These are phyloP conservation scores for Cystobasidiaceae sp. DNA, from an alignment of 1,284 basidiomycete species.

Conservation along the genomic window DNA sequence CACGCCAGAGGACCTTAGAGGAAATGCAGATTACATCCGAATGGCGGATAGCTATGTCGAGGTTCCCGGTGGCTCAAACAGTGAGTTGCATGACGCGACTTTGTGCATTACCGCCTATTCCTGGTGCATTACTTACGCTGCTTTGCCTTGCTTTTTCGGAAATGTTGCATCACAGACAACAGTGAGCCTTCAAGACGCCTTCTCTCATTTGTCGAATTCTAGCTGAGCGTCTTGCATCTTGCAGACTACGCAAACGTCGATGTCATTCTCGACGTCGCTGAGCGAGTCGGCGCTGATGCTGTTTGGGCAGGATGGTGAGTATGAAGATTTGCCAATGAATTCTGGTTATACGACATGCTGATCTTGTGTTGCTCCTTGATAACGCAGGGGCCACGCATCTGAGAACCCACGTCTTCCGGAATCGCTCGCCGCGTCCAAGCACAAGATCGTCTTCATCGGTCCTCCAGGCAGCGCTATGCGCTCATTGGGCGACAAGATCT, in stretches of 20 bases:
- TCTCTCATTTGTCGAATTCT: not conserved
- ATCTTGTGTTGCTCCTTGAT: not conserved
- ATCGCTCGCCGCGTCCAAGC: conserved; percentile 78
- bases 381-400: conserved; percentile 81
- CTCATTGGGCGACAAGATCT: conserved; percentile 98
- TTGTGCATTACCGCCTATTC: not conserved
- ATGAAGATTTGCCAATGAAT: not conserved
- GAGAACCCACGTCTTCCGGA: conserved; percentile 98
- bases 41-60: conserved; percentile 99
- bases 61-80: conserved; percentile 96
- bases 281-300: conserved; percentile 94
- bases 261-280: conserved; percentile 96
- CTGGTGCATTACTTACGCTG: not conserved
- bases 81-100: not conserved
- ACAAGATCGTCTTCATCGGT: conserved; percentile 98
- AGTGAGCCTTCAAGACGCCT: too few species aligned
- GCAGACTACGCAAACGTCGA: conserved; percentile 94
- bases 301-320: conserved; percentile 96
- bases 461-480: conserved; percentile 99
- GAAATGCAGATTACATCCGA: conserved; percentile 99
- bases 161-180: conserved; percentile 73
- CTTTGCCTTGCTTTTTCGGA: not conserved
- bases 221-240: not conserved
- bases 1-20: conserved; percentile 88
- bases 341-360: not conserved